A percentile compares a stretch with the other conserved stretches of the same genome.
Evolutionary conservation across 2,329 filamentous ascomycete species (phyloP).

Genomic region (Arthrobotrys iridis): DNA sequence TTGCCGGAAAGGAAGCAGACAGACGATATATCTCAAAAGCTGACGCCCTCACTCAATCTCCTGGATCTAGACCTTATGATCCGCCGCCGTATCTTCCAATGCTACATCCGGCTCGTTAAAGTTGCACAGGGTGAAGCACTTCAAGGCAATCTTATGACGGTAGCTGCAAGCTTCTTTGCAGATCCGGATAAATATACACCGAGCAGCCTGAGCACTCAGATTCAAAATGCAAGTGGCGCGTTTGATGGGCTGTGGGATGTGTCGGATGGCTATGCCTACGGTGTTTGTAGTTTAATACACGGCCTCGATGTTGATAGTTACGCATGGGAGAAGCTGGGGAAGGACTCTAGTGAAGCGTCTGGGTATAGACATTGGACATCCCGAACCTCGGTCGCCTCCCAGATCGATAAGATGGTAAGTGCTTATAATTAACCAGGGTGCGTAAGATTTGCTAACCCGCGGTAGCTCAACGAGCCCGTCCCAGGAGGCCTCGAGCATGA

Average conservation of each 20-base stretch:
- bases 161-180: constrained; percentile 90
- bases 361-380: constrained; percentile 59
- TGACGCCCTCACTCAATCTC: constrained; percentile 86
- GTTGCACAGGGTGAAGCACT: constrained; percentile 87
- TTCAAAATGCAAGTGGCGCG: constrained; percentile 85
- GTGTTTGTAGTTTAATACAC: constrained; percentile 83
- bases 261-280: constrained; percentile 92
- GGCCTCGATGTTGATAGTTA: constrained; percentile 78
- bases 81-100: constrained; percentile 89
- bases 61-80: constrained; percentile 94
- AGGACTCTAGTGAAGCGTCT: constrained; percentile 47
- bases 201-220: constrained; percentile 86
- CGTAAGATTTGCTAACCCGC: constrained; percentile 5
- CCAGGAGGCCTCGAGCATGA: constrained; percentile 84
- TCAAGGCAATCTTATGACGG: constrained; percentile 88
- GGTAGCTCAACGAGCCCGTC: constrained; percentile 57
- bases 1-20: constrained; percentile 81
- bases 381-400: constrained; percentile 55
- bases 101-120: constrained; percentile 89
- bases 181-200: constrained; percentile 89
- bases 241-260: constrained; percentile 97
- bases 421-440: background rate
- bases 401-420: constrained; percentile 63
- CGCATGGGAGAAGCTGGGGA: constrained; percentile 66
- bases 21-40: constrained; percentile 83